phyloP scores from a whole-genome alignment of 495 filamentous ascomycete species.

The Jackrogersella minutella region DNA sequence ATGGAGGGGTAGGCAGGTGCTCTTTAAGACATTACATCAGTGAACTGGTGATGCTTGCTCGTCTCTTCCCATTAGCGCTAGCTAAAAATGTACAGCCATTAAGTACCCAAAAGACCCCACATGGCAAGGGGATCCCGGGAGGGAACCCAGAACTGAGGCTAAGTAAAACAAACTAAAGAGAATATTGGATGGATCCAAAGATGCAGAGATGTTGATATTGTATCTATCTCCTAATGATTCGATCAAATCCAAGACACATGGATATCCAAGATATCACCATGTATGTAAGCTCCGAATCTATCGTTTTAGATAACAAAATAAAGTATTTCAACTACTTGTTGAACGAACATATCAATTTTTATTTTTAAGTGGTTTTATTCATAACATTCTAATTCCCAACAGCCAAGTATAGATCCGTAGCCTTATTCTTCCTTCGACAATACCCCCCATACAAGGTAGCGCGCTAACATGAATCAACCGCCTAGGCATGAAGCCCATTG shows the following conservation, averaged over 20 bases:
- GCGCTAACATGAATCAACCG: background rate
- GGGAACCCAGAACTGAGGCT: constrained; percentile 11
- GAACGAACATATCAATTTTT: background rate
- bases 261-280: background rate
- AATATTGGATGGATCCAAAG: no score
- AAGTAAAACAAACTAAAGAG: background rate
- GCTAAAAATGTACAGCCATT: constrained; percentile 11
- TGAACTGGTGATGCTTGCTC: constrained; percentile 27
- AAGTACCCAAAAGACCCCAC: constrained; percentile 5
- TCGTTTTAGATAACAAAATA: background rate
- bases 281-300: background rate
- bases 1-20: constrained; percentile 24
- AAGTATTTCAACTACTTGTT: background rate
- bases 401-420: no score
- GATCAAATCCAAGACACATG: background rate
- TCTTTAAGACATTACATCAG: constrained; percentile 36
- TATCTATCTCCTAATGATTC: no score
- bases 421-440: background rate
- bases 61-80: constrained; percentile 16
- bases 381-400: background rate
- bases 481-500: background rate
- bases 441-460: background rate
- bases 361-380: no score
- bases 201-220: no score
- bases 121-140: constrained; percentile 10